Base-by-base conservation (phyloP, 2,329 filamentous ascomycete genomes). In the Paramyrothecium sp. region DNA sequence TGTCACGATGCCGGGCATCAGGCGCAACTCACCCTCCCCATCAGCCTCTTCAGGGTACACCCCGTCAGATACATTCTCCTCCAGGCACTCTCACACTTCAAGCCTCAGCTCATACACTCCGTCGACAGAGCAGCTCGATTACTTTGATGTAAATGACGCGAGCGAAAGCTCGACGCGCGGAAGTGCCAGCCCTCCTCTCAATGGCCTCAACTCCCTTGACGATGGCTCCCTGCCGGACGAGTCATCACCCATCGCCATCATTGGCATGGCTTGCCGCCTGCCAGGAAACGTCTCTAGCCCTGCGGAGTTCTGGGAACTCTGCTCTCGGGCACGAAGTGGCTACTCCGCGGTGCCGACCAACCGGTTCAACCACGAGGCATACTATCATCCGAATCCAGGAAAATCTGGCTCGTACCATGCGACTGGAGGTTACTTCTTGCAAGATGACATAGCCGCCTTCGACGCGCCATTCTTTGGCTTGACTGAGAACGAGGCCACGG, bases 401-500 rank as follows among this genome's bases (percentile, higher is more conserved):
- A 30, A 30, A 11, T 11, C 51, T 13, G 51, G 56, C 33, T 51
- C 23, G 34, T 57, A 51, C 52, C 16, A 58, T 5, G 70, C 77
- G 41, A 67, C 63, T 13, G 73, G 72, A 2, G 63, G 61, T 13
- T 61, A 71, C 54, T 63, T 70, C 21, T 51, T 71, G 8, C 57
- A 67, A 12, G 56, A 70, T 26, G 62, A 71, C 51, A 55, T 67
- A 11, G 46, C 47, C 8, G 44, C 53, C 4, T 65, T 67, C 16
- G 65, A 67, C 53, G 63, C 65, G 3, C 56, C 60, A 20, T 67
- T 68, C 49, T 68, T 68, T 52, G 55, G 26, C 26, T 30, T 64
- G 16, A 58, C 61, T 2, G 50, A 58, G 3, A 56, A 53, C 2
- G 65, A 71, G 44, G 68, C 66, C 30, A 54, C 56, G 19, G 53